Percentiles rank a stretch among this genome's conserved stretches.
These are phyloP conservation scores for Psidium guajava DNA, from an alignment of 345 rosid species.

Conservation along the genomic window DNA sequence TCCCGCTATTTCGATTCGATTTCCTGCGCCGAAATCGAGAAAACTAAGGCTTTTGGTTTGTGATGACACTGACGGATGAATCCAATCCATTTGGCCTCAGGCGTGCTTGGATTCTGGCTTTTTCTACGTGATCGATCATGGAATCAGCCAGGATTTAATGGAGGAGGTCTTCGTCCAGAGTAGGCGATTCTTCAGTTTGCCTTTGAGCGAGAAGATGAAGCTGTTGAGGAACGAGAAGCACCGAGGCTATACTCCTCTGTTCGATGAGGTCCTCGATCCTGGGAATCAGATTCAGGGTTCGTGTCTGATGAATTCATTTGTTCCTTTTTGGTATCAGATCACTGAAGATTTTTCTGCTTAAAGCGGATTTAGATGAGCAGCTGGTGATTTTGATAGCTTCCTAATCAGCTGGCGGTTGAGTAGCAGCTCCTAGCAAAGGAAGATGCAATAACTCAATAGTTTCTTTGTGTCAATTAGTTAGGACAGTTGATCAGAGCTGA, in stretches of 20 bases:
- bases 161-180: conserved; percentile 53
- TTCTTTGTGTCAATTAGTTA: background rate
- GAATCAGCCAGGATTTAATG: conserved; percentile 51
- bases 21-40: background rate
- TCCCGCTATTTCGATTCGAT: background rate
- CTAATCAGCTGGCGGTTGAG: background rate
- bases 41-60: background rate
- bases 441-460: too few species aligned
- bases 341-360: background rate
- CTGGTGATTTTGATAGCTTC: background rate
- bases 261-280: conserved; percentile 59
- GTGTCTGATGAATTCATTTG: background rate
- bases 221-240: conserved; percentile 53
- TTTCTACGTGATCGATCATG: conserved; percentile 76
- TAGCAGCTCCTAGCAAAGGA: too few species aligned
- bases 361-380: background rate
- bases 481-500: background rate
- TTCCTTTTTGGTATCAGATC: background rate
- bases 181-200: conserved; percentile 46
- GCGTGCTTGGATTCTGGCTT: conserved; percentile 76
- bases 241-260: conserved; percentile 67
- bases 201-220: conserved; percentile 50
- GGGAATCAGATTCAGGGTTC: conserved; percentile 47
- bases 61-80: background rate
- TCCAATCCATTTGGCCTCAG: conserved; percentile 4